phyloP scores from a whole-genome alignment of 768 basidiomycete genomes.

The Calocera viscosa region DNA sequence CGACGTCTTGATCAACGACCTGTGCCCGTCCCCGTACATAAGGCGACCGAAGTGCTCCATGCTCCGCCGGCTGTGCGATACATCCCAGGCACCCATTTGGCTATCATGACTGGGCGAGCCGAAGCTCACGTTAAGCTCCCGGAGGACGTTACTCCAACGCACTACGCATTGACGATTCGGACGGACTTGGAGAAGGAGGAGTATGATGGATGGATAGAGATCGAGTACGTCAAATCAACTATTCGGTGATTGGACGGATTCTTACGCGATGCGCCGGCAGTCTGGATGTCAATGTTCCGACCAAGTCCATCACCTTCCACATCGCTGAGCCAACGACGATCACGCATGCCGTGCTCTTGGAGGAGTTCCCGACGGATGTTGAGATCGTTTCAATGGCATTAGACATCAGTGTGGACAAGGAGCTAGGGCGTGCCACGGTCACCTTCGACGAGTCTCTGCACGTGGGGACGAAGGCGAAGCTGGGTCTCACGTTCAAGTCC shows the following conservation, averaged over 20 bases:
- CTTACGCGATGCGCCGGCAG: conserved; percentile 27
- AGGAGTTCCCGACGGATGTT: conserved; percentile 41
- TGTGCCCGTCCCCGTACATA: too few species aligned
- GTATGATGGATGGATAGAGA: conserved; percentile 66
- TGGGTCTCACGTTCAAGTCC: conserved; percentile 57
- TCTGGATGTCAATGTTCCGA: conserved; percentile 49
- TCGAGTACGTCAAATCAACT: conserved; percentile 37
- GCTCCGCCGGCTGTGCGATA: too few species aligned
- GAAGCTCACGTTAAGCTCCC: conserved; percentile 12
- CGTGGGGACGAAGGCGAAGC: conserved; percentile 52
- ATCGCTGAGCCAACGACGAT: conserved; percentile 42
- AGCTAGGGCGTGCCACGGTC: conserved; percentile 53
- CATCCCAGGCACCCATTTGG: too few species aligned
- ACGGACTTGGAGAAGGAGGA: conserved; percentile 56
- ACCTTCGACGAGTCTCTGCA: conserved; percentile 46
- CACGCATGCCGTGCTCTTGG: conserved; percentile 44
- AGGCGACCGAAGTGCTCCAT: too few species aligned
- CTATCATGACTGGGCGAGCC: too few species aligned
- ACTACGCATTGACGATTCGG: conserved; percentile 30
- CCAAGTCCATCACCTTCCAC: conserved; percentile 54
- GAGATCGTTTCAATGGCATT: conserved; percentile 31
- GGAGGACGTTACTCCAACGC: conserved; percentile 20
- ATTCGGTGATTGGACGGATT: neutral
- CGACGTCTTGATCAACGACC: too few species aligned
- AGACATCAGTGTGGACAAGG: conserved; percentile 36